Evolutionary conservation across 192 early-diverging fungal genomes (phyloP), one percentile per base, ranked within the genome.

Genomic region (Phycomyces blakesleeanus): DNA sequence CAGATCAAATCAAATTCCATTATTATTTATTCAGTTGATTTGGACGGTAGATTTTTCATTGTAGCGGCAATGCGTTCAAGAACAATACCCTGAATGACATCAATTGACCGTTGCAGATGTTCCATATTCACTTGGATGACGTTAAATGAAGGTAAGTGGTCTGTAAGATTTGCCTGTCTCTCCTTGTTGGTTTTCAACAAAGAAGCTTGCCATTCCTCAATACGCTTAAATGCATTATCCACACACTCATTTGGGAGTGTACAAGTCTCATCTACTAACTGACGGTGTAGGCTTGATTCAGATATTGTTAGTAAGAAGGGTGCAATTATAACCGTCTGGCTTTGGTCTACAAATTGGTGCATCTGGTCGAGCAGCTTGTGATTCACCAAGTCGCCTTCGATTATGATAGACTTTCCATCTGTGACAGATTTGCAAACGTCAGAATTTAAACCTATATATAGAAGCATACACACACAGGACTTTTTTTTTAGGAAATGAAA

Each of bases 401-500:
- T 68, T 26, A 68, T 68, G 26, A 68, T 53, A 10, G 67, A 68
- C 40, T 68, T 68, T 16, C 67, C 67, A 44, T 68, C 67, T 1
- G 53, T 54, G 6, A 68, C 49, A 4, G 67, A 54, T 55, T 68
- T 68, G 16, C 52, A 59, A 15, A 68, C 25, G 27, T 68, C 67
- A 20, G 38, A 50, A 15, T 53, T 39, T 10, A 68, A 25, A 9
- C 67, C 67, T 68, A 44, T n/a, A n/a, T n/a, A n/a, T n/a, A n/a
- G n/a, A n/a, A n/a, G n/a, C n/a, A n/a, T n/a, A n/a, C n/a, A n/a
- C n/a, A n/a, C n/a, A n/a, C n/a, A n/a, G n/a, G n/a, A n/a, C n/a
- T n/a, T n/a, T n/a, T n/a, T n/a, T n/a, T n/a, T n/a, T n/a, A n/a
- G n/a, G n/a, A n/a, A n/a, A n/a, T n/a, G n/a, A n/a, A n/a, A n/a